Evolutionary conservation across 1,284 basidiomycete species (phyloP), one percentile per base, ranked within the genome.

Genomic region (Omphalotus olearius): DNA sequence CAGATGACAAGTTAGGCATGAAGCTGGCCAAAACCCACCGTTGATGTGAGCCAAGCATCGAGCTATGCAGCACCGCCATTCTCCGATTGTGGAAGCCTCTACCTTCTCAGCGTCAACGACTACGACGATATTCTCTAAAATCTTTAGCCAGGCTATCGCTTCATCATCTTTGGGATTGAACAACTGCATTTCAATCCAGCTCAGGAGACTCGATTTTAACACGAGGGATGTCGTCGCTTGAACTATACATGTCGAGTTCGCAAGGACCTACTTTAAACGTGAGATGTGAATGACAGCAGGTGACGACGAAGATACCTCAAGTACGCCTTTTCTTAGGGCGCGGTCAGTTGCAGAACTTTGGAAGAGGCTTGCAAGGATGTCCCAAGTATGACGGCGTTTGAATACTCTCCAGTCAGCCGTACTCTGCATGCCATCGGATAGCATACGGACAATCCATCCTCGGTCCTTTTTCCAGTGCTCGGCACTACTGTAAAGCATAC

Each of bases 371-470:
- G 89, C 85, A 2, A 97, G 68, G 26, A 96, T 71, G 55, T 93
- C 89, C 88, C 91, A 94, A 0, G 90, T 92, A 64, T 93, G 90
- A 26, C 94, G 70, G 41, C 91, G 74, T 60, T 84, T 85, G 54
- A 95, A 70, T 1, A 93, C 78, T 33, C 75, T 76, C 92, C 93
- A 96, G 60, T 97, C 94, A 50, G 80, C 76, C 0, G 73, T 72
- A 33, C 80, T 78, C 51, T 76, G 74, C 74, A 93, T 84, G 0
- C 89, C 90, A 59, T 96, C 92, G 0, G 85, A 75, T 35, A 98
- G 69, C 65, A 93, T 89, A 39, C 85, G 78, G 39, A 98, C 70
- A 45, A 98, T 93, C 93, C 93, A 98, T 1, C 75, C 75, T 17
- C 93, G 76, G 62, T 98, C 92, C 62, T 84, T 86, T 69, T 84